Conservation (phyloP, 1,284 basidiomycete genomes). For the Taiwanofungus camphoratus region DNA sequence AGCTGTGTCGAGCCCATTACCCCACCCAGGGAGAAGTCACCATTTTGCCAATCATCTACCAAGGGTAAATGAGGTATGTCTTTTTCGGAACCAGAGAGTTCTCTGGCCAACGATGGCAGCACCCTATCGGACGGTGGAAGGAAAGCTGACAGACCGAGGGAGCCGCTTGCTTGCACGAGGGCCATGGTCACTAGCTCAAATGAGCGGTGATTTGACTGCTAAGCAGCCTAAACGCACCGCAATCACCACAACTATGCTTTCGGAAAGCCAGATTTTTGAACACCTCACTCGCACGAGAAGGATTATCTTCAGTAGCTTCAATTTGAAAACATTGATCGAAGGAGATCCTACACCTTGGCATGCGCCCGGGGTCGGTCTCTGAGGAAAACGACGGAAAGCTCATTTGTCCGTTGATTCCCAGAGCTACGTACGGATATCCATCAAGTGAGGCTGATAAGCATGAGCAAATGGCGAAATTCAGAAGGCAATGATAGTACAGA, state of each 20-base stretch:
- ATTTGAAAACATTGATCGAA: constrained; percentile 19
- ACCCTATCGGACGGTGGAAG: constrained; percentile 30
- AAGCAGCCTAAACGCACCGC: constrained; percentile 42
- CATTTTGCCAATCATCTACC: constrained; percentile 29
- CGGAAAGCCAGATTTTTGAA: constrained; percentile 43
- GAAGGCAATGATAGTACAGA: too few species aligned
- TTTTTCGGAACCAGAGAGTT: constrained; percentile 18
- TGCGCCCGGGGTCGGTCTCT: constrained; percentile 2
- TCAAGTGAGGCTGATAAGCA: constrained; percentile 24
- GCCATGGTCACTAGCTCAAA: constrained; percentile 34
- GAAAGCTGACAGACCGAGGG: constrained; percentile 39
- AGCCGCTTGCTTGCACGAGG: constrained; percentile 38
- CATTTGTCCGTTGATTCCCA: constrained; percentile 9
- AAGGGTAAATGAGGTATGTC: constrained; percentile 34
- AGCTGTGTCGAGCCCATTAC: constrained; percentile 26
- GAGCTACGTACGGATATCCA: constrained; percentile 22
- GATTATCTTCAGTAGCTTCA: not conserved
- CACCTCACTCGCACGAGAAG: constrained; percentile 25
- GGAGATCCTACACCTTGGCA: constrained; percentile 18
- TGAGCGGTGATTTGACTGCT: too few species aligned
- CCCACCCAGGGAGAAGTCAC: constrained; percentile 34
- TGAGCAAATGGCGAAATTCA: too few species aligned
- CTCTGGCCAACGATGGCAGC: constrained; percentile 10
- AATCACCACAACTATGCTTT: constrained; percentile 40
- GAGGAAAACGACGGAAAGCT: constrained; percentile 16